Evolutionary conservation across 768 basidiomycete species (phyloP), one percentile per base, ranked within the genome.

Genomic region (Termitomyces sp.): DNA sequence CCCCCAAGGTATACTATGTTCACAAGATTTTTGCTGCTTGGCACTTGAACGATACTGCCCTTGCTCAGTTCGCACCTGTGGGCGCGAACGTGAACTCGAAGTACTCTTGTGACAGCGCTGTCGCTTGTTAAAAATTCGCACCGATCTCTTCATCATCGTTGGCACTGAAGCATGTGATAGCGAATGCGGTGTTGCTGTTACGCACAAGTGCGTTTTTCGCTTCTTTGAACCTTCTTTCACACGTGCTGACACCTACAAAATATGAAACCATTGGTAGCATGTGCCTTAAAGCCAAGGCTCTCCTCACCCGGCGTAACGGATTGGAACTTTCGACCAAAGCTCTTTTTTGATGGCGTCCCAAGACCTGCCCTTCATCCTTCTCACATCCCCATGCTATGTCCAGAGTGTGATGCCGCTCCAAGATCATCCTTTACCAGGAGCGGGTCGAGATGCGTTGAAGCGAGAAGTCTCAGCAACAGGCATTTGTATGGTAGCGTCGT

Each of bases 191-290:
- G 28, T 17, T 11, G 28, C 33, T 28, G 17, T 26, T 31, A 11
- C 9, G 5, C n/a, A 53, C 43, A 15, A 26, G 41, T 42, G 40
- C 53, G 28, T 61, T 48, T 51, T 44, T 60, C 55, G 44, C 50
- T 45, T 55, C 40, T 21, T 50, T 37, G 35, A 42, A 42, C 35
- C 41, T 45, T 47, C 35, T 45, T 45, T 47, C 52, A 47, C 53
- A 57, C 33, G 23, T 28, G 37, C 14, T 40, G 30, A 28, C 46
- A 47, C 26, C 57, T 54, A 55, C 33, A 57, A 57, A 54, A 54
- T 48, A 40, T 61, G 60, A 61, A 61, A 55, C 60, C 60, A 8
- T 42, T 30, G 21, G 21, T 40, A 28, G 15, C 17, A 15, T 5
- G 56, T 57, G 44, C 56, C 56, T 57, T 37, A 35, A 45, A 45